Evolutionary conservation across 495 filamentous ascomycete species (phyloP).

Genomic region (Aspergillus baeticus): DNA sequence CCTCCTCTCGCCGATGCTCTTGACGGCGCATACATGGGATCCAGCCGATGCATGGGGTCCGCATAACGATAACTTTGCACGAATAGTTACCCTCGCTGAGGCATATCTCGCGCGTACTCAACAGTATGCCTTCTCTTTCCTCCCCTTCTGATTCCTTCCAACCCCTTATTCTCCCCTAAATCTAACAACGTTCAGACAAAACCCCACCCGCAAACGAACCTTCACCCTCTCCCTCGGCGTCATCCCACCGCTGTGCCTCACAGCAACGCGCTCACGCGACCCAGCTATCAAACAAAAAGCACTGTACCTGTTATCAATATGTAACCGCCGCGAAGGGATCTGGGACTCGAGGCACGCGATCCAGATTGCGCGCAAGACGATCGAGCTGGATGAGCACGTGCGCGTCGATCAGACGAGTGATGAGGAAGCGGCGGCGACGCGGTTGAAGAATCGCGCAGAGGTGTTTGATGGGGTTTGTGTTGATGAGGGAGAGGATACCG

Average conservation of each 20-base stretch:
- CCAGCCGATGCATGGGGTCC: constrained; percentile 6
- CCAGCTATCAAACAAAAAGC: constrained; percentile 2
- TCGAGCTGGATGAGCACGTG: neutral
- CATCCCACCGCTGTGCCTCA: constrained; percentile 5
- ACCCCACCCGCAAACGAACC: neutral
- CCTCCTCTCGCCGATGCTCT: neutral
- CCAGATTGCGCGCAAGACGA: neutral
- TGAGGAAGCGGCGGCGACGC: neutral
- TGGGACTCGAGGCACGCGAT: constrained; percentile 2
- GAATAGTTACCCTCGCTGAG: neutral
- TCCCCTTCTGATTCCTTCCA: too few species aligned
- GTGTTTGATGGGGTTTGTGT: constrained; percentile 4
- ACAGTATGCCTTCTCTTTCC: neutral
- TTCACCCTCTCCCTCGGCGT: constrained; percentile 9
- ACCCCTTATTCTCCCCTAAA: too few species aligned
- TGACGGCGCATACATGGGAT: constrained; percentile 6
- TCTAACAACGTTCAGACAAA: neutral
- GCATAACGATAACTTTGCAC: neutral
- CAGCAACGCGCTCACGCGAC: constrained; percentile 5
- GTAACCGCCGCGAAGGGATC: constrained; percentile 13
- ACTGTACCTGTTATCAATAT: neutral
- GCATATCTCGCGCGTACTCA: neutral
- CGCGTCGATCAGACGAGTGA: neutral
- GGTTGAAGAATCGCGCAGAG: constrained; percentile 2
- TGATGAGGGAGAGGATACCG: neutral